Evolutionary conservation across 805 yeast species (phyloP), one percentile per base, ranked within the genome.

Genomic region (Priceomyces castillae): DNA sequence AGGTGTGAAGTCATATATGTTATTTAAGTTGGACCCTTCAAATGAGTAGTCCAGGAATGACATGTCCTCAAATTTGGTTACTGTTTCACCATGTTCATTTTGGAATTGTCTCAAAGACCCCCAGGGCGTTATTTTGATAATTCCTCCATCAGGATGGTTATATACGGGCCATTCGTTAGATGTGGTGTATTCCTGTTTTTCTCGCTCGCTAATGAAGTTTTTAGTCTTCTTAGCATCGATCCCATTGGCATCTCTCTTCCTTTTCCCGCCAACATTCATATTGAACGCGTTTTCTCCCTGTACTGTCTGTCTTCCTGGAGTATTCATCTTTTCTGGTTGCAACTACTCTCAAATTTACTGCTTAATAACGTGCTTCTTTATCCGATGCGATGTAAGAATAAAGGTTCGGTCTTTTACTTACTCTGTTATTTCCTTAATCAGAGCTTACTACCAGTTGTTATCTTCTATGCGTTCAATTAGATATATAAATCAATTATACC

Each of bases 101-200:
- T 65, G 67, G 51, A 56, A 67, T 47, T 70, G 74, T 48, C 84
- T 63, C 33, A 80, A 63, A 39, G 79, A 77, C n/a, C 85, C 85
- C 65, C 81, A 72, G 18, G 85, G 84, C 1, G 84, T 79, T 44
- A 80, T 75, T 56, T 79, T 81, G 37, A 80, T 75, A 23, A 67
- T 68, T 0, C 85, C 85, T 7, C 85, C 85, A 10, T 79, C 79
- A 1, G 85, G 85, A 49, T 79, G 84, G 41, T 69, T 69, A 50
- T 76, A 80, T 44, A 73, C 65, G 11, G 85, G 81, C 72, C 78
- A 78, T 43, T 78, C 81, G 31, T 67, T 62, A 14, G 59, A 53
- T 3, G 56, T 48, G 17, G 52, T 39, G 22, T 49, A 50, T 39
- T 46, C 50, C 39, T 54, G 38, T 37, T 41, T 40, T 36, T 48